Conservation (phyloP, 352 stramenopile genomes). For the Blastocystis sp. region DNA sequence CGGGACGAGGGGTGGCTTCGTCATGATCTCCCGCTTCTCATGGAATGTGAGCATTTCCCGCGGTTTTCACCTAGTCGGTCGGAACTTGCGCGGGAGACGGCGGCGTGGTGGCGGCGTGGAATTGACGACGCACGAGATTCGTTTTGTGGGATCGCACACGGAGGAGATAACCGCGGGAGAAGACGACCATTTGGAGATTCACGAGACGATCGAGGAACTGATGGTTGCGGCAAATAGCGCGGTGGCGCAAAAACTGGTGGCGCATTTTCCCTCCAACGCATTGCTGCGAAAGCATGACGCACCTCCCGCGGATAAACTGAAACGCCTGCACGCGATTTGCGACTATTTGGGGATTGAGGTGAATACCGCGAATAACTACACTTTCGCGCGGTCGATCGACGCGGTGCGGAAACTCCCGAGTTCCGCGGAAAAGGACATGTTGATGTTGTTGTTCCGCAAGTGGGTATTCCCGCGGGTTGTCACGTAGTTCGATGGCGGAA, state of each 20-base stretch:
- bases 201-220: constrained; percentile 56
- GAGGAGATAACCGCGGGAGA: constrained; percentile 33
- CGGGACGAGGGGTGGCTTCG: not conserved
- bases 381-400: not conserved
- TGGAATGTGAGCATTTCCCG: not conserved
- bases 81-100: not conserved
- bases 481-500: constrained; percentile 54
- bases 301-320: constrained; percentile 8
- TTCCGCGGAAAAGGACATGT: constrained; percentile 2
- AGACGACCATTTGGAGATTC: constrained; percentile 42
- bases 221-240: constrained; percentile 57
- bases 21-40: constrained; percentile 34
- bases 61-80: constrained; percentile 3
- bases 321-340: not conserved
- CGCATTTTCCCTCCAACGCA: not conserved
- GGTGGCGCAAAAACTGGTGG: constrained; percentile 37
- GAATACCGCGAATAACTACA: constrained; percentile 19
- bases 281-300: constrained; percentile 43
- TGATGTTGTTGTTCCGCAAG: constrained; percentile 55
- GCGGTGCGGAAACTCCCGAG: not conserved
- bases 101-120: constrained; percentile 10
- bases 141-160: not conserved
- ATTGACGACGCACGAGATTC: constrained; percentile 9
- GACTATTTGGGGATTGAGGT: constrained; percentile 35
- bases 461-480: not conserved